A percentile compares a stretch with the other conserved stretches of the same genome.
phyloP scores from a whole-genome alignment of 768 basidiomycete species.

The Tulasnella sp. region DNA sequence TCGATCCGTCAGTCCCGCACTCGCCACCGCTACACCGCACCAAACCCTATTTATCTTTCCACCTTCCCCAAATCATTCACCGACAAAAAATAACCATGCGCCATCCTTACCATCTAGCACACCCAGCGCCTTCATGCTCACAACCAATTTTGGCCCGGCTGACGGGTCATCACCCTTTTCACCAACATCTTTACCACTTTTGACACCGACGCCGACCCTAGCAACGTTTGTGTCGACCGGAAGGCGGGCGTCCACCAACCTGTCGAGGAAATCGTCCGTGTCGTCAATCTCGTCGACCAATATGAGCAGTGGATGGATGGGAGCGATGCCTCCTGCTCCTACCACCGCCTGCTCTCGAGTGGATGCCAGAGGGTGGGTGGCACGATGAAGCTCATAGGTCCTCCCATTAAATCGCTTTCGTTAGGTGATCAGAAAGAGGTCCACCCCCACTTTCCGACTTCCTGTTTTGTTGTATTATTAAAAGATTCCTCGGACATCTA shows the following conservation, averaged over 20 bases:
- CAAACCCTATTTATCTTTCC: slow-evolving; percentile 84
- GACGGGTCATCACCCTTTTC: slow-evolving; percentile 27
- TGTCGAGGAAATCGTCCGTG: slow-evolving; percentile 40
- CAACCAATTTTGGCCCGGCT: slow-evolving; percentile 17
- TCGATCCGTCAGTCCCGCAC: slow-evolving; percentile 17
- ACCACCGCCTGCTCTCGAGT: slow-evolving; percentile 77
- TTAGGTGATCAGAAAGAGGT: no score
- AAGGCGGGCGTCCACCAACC: slow-evolving; percentile 47
- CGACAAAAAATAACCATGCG: slow-evolving; percentile 3
- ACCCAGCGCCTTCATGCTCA: slow-evolving; percentile 74
- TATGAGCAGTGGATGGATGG: slow-evolving; percentile 5
- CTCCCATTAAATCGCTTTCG: no score
- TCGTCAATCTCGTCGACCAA: slow-evolving; percentile 23
- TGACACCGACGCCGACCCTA: slow-evolving; percentile 50
- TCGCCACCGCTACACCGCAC: slow-evolving; percentile 35
- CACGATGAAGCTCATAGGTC: not conserved
- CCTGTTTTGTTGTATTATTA: no score
- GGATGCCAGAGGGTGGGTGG: slow-evolving; percentile 50
- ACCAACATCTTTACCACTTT: slow-evolving; percentile 29
- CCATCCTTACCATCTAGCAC: slow-evolving; percentile 38
- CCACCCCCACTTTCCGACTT: no score
- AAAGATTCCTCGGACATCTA: no score
- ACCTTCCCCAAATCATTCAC: slow-evolving; percentile 44
- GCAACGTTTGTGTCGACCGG: slow-evolving; percentile 52
- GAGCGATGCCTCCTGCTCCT: slow-evolving; percentile 50